Base-by-base conservation (phyloP, 129 eudicot genomes). In the Artemisia argyi region DNA sequence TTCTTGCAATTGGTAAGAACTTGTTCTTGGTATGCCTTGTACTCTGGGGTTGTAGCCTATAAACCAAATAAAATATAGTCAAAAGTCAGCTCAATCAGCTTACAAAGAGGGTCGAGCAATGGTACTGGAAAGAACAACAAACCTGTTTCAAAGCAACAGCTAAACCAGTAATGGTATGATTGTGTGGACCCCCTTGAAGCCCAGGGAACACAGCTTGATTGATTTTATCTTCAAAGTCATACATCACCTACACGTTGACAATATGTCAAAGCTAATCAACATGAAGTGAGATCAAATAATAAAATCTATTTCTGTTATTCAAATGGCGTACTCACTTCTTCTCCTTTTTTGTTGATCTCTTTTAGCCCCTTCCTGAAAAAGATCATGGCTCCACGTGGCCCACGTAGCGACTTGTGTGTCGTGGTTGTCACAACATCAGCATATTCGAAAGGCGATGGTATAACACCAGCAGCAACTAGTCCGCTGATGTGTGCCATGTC, bases 371-470 rank as follows among this genome's bases (percentile, higher is more conserved):
- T 93, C 77, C 98, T 85, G 79, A 85, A 93, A 82, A 93, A 93
- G 68, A 93, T 93, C 97, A 93, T 93, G 15, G 97, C 98, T 73
- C 98, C 98, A 76, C 98, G 92, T 49, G 98, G 98, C 75, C 98
- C 97, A 42, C 98, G 97, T 17, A 93, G 90, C 46, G 97, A 90
- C 79, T 93, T 93, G 78, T 93, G 98, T 20, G 97, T 93, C 14
- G 97, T 93, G 56, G 98, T 87, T 20, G 98, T 93, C 71, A 93
- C 97, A 16, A 93, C 80, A 84, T 93, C 98, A 52, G 97, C 97
- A 71, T 82, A 93, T 63, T 90, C 97, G 71, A 93, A 93, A 11
- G 98, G 98, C 13, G 96, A 84, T 7, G 96, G 98, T 47, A 91
- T 71, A 64, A 88, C 97, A 74, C 88, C 96, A 75, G 97, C 91